Conservation (phyloP, 176 grass and related monocot genomes). For the Carex littledalei region DNA sequence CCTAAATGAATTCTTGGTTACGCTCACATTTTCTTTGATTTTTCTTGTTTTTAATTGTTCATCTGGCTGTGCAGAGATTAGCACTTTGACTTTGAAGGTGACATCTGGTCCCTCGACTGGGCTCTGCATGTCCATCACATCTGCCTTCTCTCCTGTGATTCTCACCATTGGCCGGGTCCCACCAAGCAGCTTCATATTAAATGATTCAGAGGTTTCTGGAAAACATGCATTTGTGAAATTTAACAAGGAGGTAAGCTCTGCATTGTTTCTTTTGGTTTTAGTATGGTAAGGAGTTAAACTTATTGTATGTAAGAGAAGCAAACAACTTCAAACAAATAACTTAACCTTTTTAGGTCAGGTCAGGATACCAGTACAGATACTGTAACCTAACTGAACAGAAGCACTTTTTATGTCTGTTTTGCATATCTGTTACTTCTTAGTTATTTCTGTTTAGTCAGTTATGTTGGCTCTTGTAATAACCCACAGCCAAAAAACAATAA, state of each 20-base stretch:
- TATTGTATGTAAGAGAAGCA: neutral
- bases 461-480: neutral
- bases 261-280: neutral
- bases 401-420: neutral
- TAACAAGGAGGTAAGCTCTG: slow-evolving; percentile 52
- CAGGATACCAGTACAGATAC: neutral
- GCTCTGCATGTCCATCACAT: slow-evolving; percentile 44
- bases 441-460: neutral
- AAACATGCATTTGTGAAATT: slow-evolving; percentile 78
- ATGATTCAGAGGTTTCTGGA: slow-evolving; percentile 78
- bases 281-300: neutral
- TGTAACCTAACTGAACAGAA: neutral
- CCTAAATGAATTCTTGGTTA: neutral
- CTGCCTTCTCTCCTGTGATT: slow-evolving; percentile 27
- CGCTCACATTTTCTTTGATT: slow-evolving; percentile 10
- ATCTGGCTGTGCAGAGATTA: slow-evolving; percentile 56
- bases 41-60: slow-evolving; percentile 37
- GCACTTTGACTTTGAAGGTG: slow-evolving; percentile 56
- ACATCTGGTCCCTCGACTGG: slow-evolving; percentile 67
- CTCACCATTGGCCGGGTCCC: slow-evolving; percentile 69
- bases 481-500: neutral
- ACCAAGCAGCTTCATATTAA: slow-evolving; percentile 55
- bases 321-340: neutral
- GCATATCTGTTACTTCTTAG: neutral
- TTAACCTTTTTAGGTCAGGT: neutral